Base-by-base conservation (phyloP, 208 protist species). In the Porcisia hertigi region DNA sequence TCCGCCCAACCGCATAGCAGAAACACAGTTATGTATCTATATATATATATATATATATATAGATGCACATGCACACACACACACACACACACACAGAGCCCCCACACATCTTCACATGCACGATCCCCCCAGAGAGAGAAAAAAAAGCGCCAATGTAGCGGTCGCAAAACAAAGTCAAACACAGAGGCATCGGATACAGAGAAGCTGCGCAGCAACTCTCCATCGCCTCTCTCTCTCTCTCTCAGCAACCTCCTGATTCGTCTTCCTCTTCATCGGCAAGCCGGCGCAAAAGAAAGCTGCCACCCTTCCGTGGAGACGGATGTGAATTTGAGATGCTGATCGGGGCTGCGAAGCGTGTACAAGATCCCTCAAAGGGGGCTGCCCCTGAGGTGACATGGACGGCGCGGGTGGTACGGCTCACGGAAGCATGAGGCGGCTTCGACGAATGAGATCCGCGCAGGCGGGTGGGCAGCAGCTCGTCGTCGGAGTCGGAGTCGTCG, bases 211-310 rank as follows among this genome's bases (percentile, higher is more conserved):
- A 25, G 16, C 9, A 49, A 34, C 63, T 3, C 41, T 5, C 41
- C 58, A 3, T 52, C 47, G 5, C 47, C 47, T 52, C 47, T 52
- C 47, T 12, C 47, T 52, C 47, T 52, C 47, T 5, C 47, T n/a
- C 63, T 52, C 39, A 47, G 63, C 25, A 3, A 43, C 8, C 23
- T 5, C 5, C 34, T 7, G 60, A 59, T 2, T 76, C 76, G 49
- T 76, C 76, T 18, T 81, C 71, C 9, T 73, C 76, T 6, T 66
- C 71, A 23, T 41, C 71, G 11, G 59, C 63, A 36, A 80, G 76
- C 1, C 53, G 69, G 0, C 69, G 53, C 34, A 72, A 23, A 54
- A 72, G 53, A 23, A 34, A 41, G 69, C 69, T 59, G 69, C n/a
- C 34, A 11, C 36, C 30, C 18, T 20, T 23, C 69, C 20, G 52